phyloP scores from a whole-genome alignment of 495 filamentous ascomycete genomes.

The Trichoderma erinaceum region DNA sequence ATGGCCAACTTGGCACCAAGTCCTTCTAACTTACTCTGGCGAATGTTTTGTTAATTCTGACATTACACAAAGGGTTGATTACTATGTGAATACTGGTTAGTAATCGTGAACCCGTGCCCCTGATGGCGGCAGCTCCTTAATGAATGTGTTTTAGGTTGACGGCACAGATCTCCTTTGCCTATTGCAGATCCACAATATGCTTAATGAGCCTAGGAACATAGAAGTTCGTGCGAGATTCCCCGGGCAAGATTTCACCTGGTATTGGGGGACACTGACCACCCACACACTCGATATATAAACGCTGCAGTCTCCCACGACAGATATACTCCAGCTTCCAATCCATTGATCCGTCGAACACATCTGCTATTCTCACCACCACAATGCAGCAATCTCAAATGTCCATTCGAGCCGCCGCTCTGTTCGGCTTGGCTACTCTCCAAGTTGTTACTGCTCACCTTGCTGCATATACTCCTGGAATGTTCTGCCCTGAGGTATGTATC shows the following conservation, averaged over 20 bases:
- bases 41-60: not conserved
- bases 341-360: not conserved
- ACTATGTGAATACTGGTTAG: not conserved
- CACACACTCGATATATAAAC: not conserved
- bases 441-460: not conserved
- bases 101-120: not conserved
- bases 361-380: not conserved
- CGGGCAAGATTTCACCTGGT: not conserved
- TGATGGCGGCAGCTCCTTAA: not conserved
- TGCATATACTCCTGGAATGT: constrained; percentile 1
- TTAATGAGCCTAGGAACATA: not conserved
- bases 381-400: not conserved
- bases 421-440: not conserved
- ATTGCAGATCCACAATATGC: not conserved
- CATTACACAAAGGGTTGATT: not conserved
- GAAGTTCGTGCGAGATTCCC: not conserved
- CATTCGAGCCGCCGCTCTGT: not conserved
- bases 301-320: not conserved
- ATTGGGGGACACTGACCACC: not conserved
- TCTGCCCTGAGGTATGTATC: not conserved
- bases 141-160: not conserved
- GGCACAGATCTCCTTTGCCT: not conserved
- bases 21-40: not conserved
- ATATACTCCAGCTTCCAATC: not conserved
- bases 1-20: not conserved